Evolutionary conservation across 495 filamentous ascomycete species (phyloP), one percentile per base, ranked within the genome.

Genomic region (Penicillium turbatum): DNA sequence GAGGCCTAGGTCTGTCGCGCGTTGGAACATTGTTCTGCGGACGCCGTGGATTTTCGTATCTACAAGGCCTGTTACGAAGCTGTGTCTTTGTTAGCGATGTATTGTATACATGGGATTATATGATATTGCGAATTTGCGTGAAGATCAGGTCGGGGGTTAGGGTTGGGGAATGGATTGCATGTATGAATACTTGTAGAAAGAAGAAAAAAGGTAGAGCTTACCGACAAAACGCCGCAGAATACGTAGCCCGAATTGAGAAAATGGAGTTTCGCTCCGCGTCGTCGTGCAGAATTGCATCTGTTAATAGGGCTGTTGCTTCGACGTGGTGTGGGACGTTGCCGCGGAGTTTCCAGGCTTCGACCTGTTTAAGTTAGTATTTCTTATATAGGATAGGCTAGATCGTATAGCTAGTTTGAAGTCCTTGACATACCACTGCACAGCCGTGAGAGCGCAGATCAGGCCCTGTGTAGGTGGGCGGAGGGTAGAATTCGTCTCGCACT

Each of bases 61-160:
- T 5, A 92, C 77, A 17, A 96, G 79, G 24, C 90, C 90, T 1
- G 93, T 97, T 6, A 96, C 90, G 65, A 97, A 97, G 53, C 91
- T 92, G 6, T 30, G 57, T 16, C 15, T 15, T 27, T 9, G 48
- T 51, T 15, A 51, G 48, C n/a, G n/a, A n/a, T n/a, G n/a, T n/a
- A n/a, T n/a, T 24, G 2, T 24, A 24, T 24, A 24, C 21, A 24
- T n/a, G n/a, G n/a, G n/a, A n/a, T n/a, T n/a, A n/a, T n/a, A n/a
- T n/a, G n/a, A n/a, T n/a, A n/a, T n/a, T n/a, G n/a, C n/a, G n/a
- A n/a, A n/a, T n/a, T n/a, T n/a, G n/a, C n/a, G n/a, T n/a, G n/a
- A n/a, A n/a, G n/a, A n/a, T n/a, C n/a, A n/a, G n/a, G n/a, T n/a
- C n/a, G n/a, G n/a, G n/a, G n/a, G n/a, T n/a, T n/a, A n/a, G n/a